Percentiles rank a stretch among this genome's conserved stretches.
Conservation (phyloP, 2,329 filamentous ascomycete species). For the Talaromyces sp. region DNA sequence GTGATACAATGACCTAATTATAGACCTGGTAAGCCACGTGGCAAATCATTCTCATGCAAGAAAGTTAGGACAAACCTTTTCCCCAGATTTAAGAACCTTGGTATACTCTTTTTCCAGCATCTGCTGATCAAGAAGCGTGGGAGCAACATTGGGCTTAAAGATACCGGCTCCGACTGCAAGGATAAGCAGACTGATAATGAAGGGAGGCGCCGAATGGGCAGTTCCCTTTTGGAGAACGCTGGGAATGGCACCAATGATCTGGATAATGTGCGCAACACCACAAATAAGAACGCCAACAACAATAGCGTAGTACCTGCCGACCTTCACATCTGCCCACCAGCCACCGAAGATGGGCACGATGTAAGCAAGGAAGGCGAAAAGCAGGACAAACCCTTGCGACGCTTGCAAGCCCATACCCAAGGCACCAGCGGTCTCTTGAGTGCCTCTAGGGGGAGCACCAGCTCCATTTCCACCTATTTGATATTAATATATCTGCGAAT, state of each 20-base stretch:
- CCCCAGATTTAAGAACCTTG: conserved; percentile 51
- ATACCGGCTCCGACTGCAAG: conserved; percentile 35
- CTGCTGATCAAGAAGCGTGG: conserved; percentile 67
- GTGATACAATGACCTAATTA: conserved; percentile 58
- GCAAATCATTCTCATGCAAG: background rate
- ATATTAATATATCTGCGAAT: background rate
- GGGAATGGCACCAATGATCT: conserved; percentile 43
- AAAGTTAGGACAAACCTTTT: conserved; percentile 41
- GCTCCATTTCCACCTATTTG: conserved; percentile 31
- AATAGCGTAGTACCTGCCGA: conserved; percentile 67
- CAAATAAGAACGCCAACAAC: conserved; percentile 51
- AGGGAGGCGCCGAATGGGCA: conserved; percentile 29
- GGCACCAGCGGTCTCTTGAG: conserved; percentile 51
- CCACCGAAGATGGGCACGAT: conserved; percentile 56
- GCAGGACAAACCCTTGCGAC: conserved; percentile 51
- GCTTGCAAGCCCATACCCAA: conserved; percentile 53
- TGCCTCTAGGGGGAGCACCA: conserved; percentile 29
- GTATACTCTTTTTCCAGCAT: conserved; percentile 54
- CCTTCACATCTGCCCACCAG: conserved; percentile 64
- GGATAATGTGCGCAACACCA: conserved; percentile 58
- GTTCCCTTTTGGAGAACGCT: conserved; percentile 33
- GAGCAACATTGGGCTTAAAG: conserved; percentile 68
- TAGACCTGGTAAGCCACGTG: background rate
- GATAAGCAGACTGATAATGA: conserved; percentile 34
- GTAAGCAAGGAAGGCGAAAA: conserved; percentile 61